Conservation (phyloP, 2,329 filamentous ascomycete species). For the Rutstroemia sydowiana region DNA sequence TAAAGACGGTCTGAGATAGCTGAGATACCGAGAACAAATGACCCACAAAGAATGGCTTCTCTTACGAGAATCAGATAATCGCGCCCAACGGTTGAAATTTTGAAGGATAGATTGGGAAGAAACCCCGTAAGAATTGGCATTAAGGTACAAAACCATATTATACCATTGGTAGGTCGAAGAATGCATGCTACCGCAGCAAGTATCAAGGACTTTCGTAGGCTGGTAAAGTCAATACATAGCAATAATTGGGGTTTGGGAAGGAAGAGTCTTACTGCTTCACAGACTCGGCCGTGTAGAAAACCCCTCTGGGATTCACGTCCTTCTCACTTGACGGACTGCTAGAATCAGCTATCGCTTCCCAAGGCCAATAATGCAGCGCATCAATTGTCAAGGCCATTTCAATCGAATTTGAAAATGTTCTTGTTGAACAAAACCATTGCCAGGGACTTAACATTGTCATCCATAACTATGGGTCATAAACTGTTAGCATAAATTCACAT, state of each 20-base stretch:
- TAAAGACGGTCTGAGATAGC: conserved; percentile 65
- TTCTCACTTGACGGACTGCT: neutral
- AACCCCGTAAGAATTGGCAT: conserved; percentile 40
- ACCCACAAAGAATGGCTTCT: conserved; percentile 60
- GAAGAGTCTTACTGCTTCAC: conserved; percentile 28
- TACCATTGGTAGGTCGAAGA: conserved; percentile 78
- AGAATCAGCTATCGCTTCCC: conserved; percentile 52
- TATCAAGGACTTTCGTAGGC: conserved; percentile 56
- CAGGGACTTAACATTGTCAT: conserved; percentile 74
- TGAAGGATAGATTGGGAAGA: neutral
- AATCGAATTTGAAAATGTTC: conserved; percentile 89
- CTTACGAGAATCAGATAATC: conserved; percentile 47
- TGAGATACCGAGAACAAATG: conserved; percentile 55
- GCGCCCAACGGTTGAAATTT: neutral
- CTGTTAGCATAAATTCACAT: conserved; percentile 4
- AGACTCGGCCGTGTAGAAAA: conserved; percentile 24
- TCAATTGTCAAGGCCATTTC: conserved; percentile 81
- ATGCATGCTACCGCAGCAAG: conserved; percentile 78
- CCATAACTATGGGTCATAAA: conserved; percentile 45
- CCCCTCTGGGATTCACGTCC: neutral
- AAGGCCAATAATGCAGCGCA: conserved; percentile 81
- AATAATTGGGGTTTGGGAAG: neutral
- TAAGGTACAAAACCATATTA: conserved; percentile 72
- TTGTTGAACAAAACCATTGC: conserved; percentile 93
- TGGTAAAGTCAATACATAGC: conserved; percentile 22